Percentiles rank a stretch among this genome's conserved stretches.
These are phyloP conservation scores for Avena sativa DNA, from an alignment of 176 grass and related monocot species.

Conservation along the genomic window DNA sequence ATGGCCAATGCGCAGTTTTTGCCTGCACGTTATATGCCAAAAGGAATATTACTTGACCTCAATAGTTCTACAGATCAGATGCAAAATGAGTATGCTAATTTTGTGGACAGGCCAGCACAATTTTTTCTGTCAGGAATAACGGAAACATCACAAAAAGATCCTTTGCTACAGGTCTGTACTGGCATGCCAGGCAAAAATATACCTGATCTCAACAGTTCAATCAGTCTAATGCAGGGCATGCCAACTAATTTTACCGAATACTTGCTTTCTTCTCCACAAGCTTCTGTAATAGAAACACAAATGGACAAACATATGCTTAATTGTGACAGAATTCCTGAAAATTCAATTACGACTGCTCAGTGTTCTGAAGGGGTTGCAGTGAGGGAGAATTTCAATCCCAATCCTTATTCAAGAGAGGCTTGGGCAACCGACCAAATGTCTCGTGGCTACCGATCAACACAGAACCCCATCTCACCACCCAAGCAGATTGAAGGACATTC, in stretches of 20 bases:
- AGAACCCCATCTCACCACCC: slow-evolving; percentile 41
- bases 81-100: slow-evolving; percentile 29
- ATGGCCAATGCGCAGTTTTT: slow-evolving; percentile 27
- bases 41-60: slow-evolving; percentile 55
- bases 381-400: slow-evolving; percentile 32
- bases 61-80: slow-evolving; percentile 49
- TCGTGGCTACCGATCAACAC: slow-evolving; percentile 25
- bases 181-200: slow-evolving; percentile 31
- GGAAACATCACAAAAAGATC: slow-evolving; percentile 40
- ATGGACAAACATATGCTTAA: slow-evolving; percentile 43
- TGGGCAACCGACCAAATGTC: slow-evolving; percentile 32
- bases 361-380: slow-evolving; percentile 36
- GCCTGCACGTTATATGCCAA: slow-evolving; percentile 36
- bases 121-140: slow-evolving; percentile 32
- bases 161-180: slow-evolving; percentile 29
- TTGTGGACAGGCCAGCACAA: slow-evolving; percentile 18
- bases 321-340: slow-evolving; percentile 40
- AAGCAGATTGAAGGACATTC: slow-evolving; percentile 43
- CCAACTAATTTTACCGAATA: slow-evolving; percentile 40
- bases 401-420: slow-evolving; percentile 30
- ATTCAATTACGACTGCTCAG: slow-evolving; percentile 42
- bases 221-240: slow-evolving; percentile 32
- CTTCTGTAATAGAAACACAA: slow-evolving; percentile 36
- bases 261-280: slow-evolving; percentile 40
- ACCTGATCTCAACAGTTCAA: slow-evolving; percentile 43